Conservation (phyloP, 805 yeast genomes). For the Ogataea pini region DNA sequence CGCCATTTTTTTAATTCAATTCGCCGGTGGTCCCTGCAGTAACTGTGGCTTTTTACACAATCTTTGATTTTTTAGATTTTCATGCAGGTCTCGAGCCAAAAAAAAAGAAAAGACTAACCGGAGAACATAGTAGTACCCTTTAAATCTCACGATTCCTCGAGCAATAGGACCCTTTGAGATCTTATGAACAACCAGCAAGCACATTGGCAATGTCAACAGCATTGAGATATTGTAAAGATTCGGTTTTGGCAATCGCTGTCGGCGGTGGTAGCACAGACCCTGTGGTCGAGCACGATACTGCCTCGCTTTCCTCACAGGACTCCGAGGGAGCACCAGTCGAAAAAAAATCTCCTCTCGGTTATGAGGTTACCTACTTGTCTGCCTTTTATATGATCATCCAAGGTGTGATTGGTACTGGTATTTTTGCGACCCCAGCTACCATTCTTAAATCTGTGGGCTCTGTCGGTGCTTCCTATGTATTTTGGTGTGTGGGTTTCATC, state of each 20-base stretch:
- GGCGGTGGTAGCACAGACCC: neutral
- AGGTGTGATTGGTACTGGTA: constrained; percentile 76
- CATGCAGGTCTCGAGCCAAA: no score
- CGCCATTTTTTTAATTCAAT: neutral
- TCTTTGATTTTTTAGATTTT: no score
- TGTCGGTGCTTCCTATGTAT: constrained; percentile 43
- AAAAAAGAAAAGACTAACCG: neutral
- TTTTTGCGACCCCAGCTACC: constrained; percentile 68
- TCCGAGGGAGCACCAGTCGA: constrained; percentile 45
- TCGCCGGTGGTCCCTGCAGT: neutral
- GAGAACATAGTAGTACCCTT: neutral
- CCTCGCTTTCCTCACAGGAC: constrained; percentile 12
- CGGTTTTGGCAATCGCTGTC: neutral
- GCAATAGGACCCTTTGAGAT: neutral
- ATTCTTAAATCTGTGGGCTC: constrained; percentile 47
- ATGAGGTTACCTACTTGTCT: constrained; percentile 38
- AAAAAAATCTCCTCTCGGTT: constrained; percentile 31
- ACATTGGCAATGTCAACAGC: neutral
- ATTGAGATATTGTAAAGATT: neutral
- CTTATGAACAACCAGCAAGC: neutral
- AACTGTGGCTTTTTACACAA: neutral
- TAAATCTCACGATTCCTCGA: neutral
- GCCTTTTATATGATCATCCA: constrained; percentile 68
- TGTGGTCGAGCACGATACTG: neutral
- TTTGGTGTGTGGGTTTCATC: constrained; percentile 44